A percentile compares a stretch with the other conserved stretches of the same genome.
Evolutionary conservation across 192 early-diverging fungal genomes (phyloP).

Genomic region (Coemansia sp.): DNA sequence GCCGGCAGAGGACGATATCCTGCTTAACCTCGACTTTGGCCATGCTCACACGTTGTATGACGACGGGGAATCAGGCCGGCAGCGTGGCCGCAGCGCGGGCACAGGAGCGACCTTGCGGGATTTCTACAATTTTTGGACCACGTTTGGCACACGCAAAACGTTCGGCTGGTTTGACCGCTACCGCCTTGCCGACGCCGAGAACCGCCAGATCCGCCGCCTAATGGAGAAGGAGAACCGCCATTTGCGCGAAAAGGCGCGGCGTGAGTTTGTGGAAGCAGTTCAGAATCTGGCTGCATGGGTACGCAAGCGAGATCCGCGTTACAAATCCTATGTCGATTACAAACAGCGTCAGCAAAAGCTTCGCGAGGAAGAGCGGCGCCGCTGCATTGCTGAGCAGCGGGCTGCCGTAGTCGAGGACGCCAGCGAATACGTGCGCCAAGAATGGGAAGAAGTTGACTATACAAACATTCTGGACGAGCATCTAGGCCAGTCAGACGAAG

Average conservation of each 20-base stretch:
- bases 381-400: constrained; percentile 59
- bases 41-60: constrained; percentile 64
- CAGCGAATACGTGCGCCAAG: constrained; percentile 63
- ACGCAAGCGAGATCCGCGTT: constrained; percentile 88
- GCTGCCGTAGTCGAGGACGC: constrained; percentile 53
- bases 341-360: constrained; percentile 57
- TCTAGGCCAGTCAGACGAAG: constrained; percentile 28
- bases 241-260: constrained; percentile 67
- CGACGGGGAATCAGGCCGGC: constrained; percentile 44
- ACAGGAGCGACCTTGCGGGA: constrained; percentile 54
- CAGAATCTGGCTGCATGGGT: constrained; percentile 73
- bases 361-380: constrained; percentile 60
- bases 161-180: constrained; percentile 94
- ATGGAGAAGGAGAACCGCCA: constrained; percentile 95
- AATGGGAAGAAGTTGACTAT: constrained; percentile 69
- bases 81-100: constrained; percentile 5
- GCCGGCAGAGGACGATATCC: constrained; percentile 22
- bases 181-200: constrained; percentile 73
- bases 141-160: constrained; percentile 80
- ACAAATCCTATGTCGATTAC: constrained; percentile 62
- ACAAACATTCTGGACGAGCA: constrained; percentile 41
- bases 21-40: constrained; percentile 66
- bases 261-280: constrained; percentile 74
- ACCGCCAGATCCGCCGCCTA: constrained; percentile 70
- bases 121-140: constrained; percentile 79